Evolutionary conservation across 1,284 basidiomycete species (phyloP).

Genomic region (Puccinia horiana): DNA sequence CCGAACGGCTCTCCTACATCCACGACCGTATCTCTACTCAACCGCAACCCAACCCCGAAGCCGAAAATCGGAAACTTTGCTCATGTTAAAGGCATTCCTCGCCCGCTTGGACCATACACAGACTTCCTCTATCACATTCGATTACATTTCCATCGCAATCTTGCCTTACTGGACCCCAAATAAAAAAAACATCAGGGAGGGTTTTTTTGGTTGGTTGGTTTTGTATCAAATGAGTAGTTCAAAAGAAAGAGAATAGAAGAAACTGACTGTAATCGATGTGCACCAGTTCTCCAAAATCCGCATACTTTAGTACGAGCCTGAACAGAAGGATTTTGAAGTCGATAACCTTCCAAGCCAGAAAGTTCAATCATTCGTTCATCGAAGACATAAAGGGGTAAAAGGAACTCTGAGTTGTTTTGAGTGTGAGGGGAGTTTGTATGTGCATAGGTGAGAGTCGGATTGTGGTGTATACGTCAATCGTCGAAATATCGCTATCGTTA

Average conservation of each 20-base stretch:
- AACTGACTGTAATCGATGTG: conserved; percentile 57
- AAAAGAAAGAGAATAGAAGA: neutral
- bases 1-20: too few species aligned
- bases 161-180: conserved; percentile 38
- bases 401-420: conserved; percentile 59
- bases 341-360: conserved; percentile 61
- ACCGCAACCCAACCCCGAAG: conserved; percentile 6
- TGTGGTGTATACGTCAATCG: conserved; percentile 59
- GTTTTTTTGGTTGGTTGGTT: too few species aligned
- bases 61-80: conserved; percentile 37
- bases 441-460: conserved; percentile 61
- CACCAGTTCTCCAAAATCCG: conserved; percentile 63
- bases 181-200: neutral
- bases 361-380: conserved; percentile 64
- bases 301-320: conserved; percentile 57
- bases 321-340: conserved; percentile 55
- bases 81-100: conserved; percentile 36
- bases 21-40: conserved; percentile 26
- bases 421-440: too few species aligned
- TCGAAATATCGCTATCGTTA: conserved; percentile 45
- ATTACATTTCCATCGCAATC: conserved; percentile 48
- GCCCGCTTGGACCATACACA: conserved; percentile 39
- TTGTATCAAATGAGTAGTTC: too few species aligned
- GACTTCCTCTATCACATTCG: conserved; percentile 46
- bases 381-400: conserved; percentile 65